Percentiles rank a stretch among this genome's conserved stretches.
Evolutionary conservation across 2,329 filamentous ascomycete genomes (phyloP).

Genomic region (Colletotrichum coccodes): DNA sequence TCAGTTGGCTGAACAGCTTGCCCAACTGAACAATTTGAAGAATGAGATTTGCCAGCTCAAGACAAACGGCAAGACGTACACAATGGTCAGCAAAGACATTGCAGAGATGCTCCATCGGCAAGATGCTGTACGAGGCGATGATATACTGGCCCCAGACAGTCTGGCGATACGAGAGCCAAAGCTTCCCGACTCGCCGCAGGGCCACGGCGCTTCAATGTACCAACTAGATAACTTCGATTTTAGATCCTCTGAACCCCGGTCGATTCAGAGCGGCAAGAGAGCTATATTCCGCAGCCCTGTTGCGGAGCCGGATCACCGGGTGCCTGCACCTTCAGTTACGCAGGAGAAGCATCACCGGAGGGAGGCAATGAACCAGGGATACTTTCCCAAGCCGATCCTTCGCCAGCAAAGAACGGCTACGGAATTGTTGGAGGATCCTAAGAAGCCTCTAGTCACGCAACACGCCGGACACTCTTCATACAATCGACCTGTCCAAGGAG

Average conservation of each 20-base stretch:
- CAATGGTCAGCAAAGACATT: background rate
- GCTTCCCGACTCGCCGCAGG: background rate
- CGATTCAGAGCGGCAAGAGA: background rate
- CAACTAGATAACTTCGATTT: background rate
- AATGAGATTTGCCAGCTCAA: background rate
- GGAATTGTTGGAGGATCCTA: background rate
- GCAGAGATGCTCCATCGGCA: background rate
- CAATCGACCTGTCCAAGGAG: slow-evolving; percentile 4
- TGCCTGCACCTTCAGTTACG: background rate
- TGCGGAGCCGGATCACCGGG: background rate
- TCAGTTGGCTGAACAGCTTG: slow-evolving; percentile 16
- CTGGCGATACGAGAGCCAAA: background rate
- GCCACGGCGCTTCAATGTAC: background rate
- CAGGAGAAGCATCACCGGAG: slow-evolving; percentile 5
- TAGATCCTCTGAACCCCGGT: slow-evolving; percentile 4
- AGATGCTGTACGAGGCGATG: background rate
- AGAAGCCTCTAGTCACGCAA: background rate
- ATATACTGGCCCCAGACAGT: background rate
- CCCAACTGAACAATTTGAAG: background rate
- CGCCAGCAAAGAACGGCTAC: background rate
- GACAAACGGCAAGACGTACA: background rate
- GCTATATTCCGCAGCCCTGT: slow-evolving; percentile 17
- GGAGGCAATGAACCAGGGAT: background rate
- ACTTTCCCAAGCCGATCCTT: background rate
- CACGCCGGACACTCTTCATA: slow-evolving; percentile 6